Evolutionary conservation across 148 eudicot genomes (phyloP), one percentile per base, ranked within the genome.

Genomic region (Persicaria tinctoria): DNA sequence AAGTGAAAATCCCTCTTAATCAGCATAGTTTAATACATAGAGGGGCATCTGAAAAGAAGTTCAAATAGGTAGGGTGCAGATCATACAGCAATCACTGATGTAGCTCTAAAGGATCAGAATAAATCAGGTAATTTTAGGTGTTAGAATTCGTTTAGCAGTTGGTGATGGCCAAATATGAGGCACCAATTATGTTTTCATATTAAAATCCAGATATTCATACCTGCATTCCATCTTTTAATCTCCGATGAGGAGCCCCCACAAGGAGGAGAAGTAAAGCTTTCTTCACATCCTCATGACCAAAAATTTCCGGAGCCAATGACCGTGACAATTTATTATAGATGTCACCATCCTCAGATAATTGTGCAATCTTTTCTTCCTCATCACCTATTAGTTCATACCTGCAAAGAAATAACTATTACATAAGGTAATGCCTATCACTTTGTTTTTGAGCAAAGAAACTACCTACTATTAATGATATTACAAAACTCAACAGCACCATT

Each of bases 271-370:
- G 90, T 73, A 96, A 86, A 72, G 97, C 99, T 77, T 96, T 96
- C 76, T 96, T 96, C 45, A 96, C 90, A 90, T 96, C 99, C 76
- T 96, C 99, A 85, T 96, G 99, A 41, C 99, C 99, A 75, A 80
- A 96, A 60, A 96, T 96, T 87, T 96, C 99, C 68, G 99, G 97
- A 59, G 99, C 97, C 75, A 96, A 82, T 51, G 99, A 96, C 27
- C 86, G 89, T 46, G 99, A 47, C 83, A 96, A 73, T 86, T 96
- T 96, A 77, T 82, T 96, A 72, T 96, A 96, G 63, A 96, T 92
- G 63, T 96, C 97, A 76, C 99, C 99, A 88, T 96, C 99, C 84
- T 92, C 97, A 47, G 97, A 87, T 74, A 96, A 86, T 57, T 96
- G 89, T 45, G 94, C 86, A 83, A 92, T 96, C 80, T 89, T 88